Evolutionary conservation across 2,329 filamentous ascomycete genomes (phyloP).

Genomic region (Bipolaris zeicola): DNA sequence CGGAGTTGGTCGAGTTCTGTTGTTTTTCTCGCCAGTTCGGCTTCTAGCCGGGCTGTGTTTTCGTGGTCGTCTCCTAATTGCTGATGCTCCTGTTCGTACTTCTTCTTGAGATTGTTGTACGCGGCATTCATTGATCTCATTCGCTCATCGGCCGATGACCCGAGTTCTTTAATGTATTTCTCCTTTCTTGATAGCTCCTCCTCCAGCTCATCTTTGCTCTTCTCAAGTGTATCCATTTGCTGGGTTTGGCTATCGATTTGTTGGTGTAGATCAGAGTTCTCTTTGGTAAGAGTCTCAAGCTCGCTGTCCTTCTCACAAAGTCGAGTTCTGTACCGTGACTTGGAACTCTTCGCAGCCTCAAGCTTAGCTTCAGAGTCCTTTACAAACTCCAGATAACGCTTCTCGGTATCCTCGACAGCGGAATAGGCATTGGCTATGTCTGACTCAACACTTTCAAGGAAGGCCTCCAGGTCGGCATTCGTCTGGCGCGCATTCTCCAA

Average conservation of each 20-base stretch:
- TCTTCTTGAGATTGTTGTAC: slow-evolving; percentile 28
- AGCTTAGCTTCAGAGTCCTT: slow-evolving; percentile 41
- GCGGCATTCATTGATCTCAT: slow-evolving; percentile 30
- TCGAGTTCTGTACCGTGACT: slow-evolving; percentile 40
- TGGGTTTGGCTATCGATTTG: slow-evolving; percentile 33
- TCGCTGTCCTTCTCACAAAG: slow-evolving; percentile 37
- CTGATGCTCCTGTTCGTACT: slow-evolving; percentile 23
- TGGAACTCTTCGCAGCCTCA: slow-evolving; percentile 30
- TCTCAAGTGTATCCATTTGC: slow-evolving; percentile 32
- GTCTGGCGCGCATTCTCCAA: slow-evolving; percentile 34
- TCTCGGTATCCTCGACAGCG: slow-evolving; percentile 39
- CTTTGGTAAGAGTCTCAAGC: slow-evolving; percentile 33
- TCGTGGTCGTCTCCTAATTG: slow-evolving; percentile 13
- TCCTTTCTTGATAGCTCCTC: slow-evolving; percentile 37
- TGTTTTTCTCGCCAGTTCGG: slow-evolving; percentile 34
- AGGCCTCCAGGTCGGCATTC: slow-evolving; percentile 40
- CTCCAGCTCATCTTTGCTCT: slow-evolving; percentile 28
- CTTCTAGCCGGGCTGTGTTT: slow-evolving; percentile 16
- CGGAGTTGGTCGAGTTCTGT: slow-evolving; percentile 35
- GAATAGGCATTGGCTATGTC: slow-evolving; percentile 40
- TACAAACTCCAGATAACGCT: slow-evolving; percentile 33
- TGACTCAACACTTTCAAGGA: slow-evolving; percentile 39
- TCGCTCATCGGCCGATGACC: slow-evolving; percentile 25
- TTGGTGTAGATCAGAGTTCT: slow-evolving; percentile 37
- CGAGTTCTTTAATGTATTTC: slow-evolving; percentile 33